Base-by-base conservation (phyloP, 768 basidiomycete genomes). In the Trametes sanguinea region DNA sequence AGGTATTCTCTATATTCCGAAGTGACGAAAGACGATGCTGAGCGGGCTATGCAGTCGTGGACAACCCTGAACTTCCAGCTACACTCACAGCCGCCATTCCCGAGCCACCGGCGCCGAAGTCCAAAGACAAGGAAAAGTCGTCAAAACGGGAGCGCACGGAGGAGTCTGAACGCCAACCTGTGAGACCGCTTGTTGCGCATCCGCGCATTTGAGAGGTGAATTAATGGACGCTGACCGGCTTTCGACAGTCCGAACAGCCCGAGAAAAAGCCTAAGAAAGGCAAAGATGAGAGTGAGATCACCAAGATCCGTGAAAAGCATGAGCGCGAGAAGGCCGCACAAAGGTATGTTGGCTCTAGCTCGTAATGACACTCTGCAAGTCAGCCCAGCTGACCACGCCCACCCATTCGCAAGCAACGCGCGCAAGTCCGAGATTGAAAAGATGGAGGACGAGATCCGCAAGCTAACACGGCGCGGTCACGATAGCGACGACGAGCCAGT, bases 371-470 rank as follows among this genome's bases (percentile, higher is more conserved):
- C 22, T 22, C 22, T 22, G 22, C 22, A 22, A 22, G 22, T 22
- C 22, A 22, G 22, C 22, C 22, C 4, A 17, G 17, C 45, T 17
- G 16, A 46, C 17, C 22, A 4, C 27, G 11, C 6, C 35, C 35
- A 9, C 37, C 40, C 61, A 51, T 51, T 22, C 4, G 32, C 39
- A 60, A 94, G 89, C 54, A 80, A 80, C 37, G 75, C 82, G 10
- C 89, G 90, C 22, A 84, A 88, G 69, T 79, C 85, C 6, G 87
- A 94, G 72, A 92, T 97, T 53, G 88, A 87, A 67, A 88, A 83
- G 68, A 92, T 98, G 87, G 93, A 98, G 73, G 86, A 85, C 6
- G 90, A 94, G 47, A 90, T 98, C 57, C 88, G 92, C 29, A 88
- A 84, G 63, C 83, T 96, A 6, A 80, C 81, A 80, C 66, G 66